These are phyloP conservation scores for Umbilicus rupestris DNA, from an alignment of 164 flowering plant genomes.

Conservation along the genomic window DNA sequence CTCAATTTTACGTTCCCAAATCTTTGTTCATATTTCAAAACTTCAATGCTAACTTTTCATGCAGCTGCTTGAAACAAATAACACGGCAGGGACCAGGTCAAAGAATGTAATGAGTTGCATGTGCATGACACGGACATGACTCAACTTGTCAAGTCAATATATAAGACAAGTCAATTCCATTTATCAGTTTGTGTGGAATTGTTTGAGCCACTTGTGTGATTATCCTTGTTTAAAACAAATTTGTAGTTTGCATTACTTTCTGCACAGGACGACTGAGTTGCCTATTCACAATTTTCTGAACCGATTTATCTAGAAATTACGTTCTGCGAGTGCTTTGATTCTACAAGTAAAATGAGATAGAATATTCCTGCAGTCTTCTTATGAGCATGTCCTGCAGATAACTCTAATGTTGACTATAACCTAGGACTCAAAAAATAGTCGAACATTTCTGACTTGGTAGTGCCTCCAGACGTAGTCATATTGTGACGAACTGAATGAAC, in stretches of 20 bases:
- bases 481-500: too few species aligned
- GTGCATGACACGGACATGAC: background rate
- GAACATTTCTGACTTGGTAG: too few species aligned
- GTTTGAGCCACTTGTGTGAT: background rate
- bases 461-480: too few species aligned
- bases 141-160: background rate
- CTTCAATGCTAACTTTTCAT: background rate
- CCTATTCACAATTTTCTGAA: background rate
- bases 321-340: too few species aligned
- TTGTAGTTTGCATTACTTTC: background rate
- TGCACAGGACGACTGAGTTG: background rate
- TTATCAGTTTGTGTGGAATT: background rate
- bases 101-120: background rate
- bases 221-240: background rate
- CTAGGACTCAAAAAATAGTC: too few species aligned
- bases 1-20: background rate
- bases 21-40: background rate
- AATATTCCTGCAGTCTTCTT: too few species aligned
- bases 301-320: background rate
- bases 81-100: background rate
- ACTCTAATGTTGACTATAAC: too few species aligned
- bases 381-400: too few species aligned
- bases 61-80: background rate
- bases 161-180: background rate
- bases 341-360: too few species aligned